Conservation (phyloP, 1,284 basidiomycete genomes). For the Bjerkandera adusta region DNA sequence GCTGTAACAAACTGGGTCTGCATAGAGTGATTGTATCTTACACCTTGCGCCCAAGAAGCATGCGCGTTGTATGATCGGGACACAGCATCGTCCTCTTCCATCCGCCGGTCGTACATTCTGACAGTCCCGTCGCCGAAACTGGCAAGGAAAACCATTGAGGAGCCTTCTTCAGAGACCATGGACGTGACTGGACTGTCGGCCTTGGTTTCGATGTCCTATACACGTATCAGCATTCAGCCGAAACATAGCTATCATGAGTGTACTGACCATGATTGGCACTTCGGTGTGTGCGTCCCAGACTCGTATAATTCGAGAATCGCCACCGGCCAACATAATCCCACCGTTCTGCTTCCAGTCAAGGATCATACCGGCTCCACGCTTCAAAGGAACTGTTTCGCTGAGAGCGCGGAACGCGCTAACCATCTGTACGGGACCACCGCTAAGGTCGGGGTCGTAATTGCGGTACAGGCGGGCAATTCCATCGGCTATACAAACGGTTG, state of each 20-base stretch:
- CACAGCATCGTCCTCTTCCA: constrained; percentile 83
- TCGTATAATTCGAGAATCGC: constrained; percentile 87
- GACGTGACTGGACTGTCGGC: constrained; percentile 89
- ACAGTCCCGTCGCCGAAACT: constrained; percentile 94
- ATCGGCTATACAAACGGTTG: constrained; percentile 57
- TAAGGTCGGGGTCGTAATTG: constrained; percentile 76
- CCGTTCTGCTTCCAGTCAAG: constrained; percentile 93
- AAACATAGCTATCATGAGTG: constrained; percentile 4
- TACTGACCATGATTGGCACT: constrained; percentile 71
- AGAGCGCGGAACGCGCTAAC: constrained; percentile 93
- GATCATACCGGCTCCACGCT: constrained; percentile 80
- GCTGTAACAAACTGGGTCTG: constrained; percentile 85
- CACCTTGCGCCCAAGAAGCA: constrained; percentile 89
- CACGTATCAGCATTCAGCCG: constrained; percentile 11
- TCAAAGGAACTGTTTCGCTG: constrained; percentile 72
- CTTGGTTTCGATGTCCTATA: constrained; percentile 84
- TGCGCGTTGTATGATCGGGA: constrained; percentile 85
- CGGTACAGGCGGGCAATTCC: constrained; percentile 91
- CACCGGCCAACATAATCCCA: constrained; percentile 85
- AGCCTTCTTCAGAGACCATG: constrained; percentile 78
- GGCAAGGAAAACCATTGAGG: constrained; percentile 78
- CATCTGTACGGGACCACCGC: constrained; percentile 73
- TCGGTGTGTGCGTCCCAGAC: constrained; percentile 97
- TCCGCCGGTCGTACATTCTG: constrained; percentile 88
- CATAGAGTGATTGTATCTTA: constrained; percentile 80